A percentile compares a stretch with the other conserved stretches of the same genome.
These are phyloP conservation scores for Yamadazyma pseudoaaseri DNA, from an alignment of 1,139 yeast genomes.

Conservation along the genomic window DNA sequence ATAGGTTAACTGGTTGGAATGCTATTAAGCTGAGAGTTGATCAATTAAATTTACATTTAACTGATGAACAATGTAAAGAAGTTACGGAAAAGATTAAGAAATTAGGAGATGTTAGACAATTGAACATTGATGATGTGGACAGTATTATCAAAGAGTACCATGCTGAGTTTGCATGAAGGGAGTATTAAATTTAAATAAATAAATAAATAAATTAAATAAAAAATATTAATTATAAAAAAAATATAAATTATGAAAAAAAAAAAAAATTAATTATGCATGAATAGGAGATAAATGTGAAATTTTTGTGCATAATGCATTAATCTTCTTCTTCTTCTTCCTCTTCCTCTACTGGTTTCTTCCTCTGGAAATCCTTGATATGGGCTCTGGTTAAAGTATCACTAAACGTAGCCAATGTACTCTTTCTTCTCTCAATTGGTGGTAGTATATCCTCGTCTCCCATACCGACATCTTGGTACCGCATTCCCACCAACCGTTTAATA, in stretches of 20 bases:
- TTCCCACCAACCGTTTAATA: constrained; percentile 37
- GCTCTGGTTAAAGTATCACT: constrained; percentile 72
- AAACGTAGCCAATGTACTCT: constrained; percentile 42
- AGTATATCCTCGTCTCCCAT: constrained; percentile 6
- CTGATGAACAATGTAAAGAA: constrained; percentile 93
- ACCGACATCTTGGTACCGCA: constrained; percentile 22
- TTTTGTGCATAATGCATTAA: no score
- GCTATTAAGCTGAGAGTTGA: constrained; percentile 98
- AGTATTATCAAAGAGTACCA: constrained; percentile 94
- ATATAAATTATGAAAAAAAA: no score
- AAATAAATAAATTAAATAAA: no score
- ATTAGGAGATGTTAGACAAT: constrained; percentile 92
- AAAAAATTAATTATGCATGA: no score
- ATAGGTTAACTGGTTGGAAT: constrained; percentile 98
- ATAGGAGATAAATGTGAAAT: no score
- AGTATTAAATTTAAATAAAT: no score
- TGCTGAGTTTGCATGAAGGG: constrained; percentile 40
- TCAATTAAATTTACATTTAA: constrained; percentile 85
- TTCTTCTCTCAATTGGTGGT: constrained; percentile 20
- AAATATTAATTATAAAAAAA: no score
- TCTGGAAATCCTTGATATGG: constrained; percentile 86
- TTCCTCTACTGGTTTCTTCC: constrained; percentile 42
- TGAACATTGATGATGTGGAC: constrained; percentile 96
- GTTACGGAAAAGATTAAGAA: constrained; percentile 90
- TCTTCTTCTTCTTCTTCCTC: constrained; percentile 40